Percentiles rank a stretch among this genome's conserved stretches.
phyloP scores from a whole-genome alignment of 352 stramenopile genomes.

The Phytopythium kandeliae region DNA sequence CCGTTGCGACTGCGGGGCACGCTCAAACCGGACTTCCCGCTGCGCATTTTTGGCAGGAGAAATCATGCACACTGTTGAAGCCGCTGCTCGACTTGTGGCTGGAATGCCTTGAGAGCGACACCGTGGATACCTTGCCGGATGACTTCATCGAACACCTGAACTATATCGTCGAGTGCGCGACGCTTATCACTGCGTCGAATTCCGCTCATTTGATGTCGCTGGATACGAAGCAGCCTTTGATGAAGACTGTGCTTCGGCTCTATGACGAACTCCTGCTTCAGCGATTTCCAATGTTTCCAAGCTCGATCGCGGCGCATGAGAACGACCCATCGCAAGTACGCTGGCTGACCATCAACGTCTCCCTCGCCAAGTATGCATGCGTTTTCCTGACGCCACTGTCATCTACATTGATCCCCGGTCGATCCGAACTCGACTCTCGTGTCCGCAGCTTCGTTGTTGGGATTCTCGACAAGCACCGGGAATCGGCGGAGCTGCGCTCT shows the following conservation, averaged over 20 bases:
- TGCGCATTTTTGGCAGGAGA: constrained; percentile 57
- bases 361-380: constrained; percentile 62
- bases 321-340: constrained; percentile 8
- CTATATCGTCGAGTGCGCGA: constrained; percentile 61
- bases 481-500: constrained; percentile 49
- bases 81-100: constrained; percentile 73
- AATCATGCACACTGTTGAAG: constrained; percentile 47
- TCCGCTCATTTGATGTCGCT: neutral
- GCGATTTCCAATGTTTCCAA: constrained; percentile 59
- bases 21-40: neutral
- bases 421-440: constrained; percentile 27
- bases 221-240: constrained; percentile 5
- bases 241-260: constrained; percentile 24
- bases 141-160: constrained; percentile 69
- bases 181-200: constrained; percentile 4
- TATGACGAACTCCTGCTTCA: constrained; percentile 52
- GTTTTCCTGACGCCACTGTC: constrained; percentile 30
- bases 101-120: constrained; percentile 52
- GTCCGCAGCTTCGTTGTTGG: constrained; percentile 48
- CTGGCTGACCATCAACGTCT: constrained; percentile 72
- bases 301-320: constrained; percentile 6
- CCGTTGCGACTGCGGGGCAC: constrained; percentile 15
- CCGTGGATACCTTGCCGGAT: constrained; percentile 48
- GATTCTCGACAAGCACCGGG: constrained; percentile 54
- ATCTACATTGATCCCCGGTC: constrained; percentile 2